phyloP scores from a whole-genome alignment of 192 early-diverging fungal species.

The Linnemannia schmuckeri region DNA sequence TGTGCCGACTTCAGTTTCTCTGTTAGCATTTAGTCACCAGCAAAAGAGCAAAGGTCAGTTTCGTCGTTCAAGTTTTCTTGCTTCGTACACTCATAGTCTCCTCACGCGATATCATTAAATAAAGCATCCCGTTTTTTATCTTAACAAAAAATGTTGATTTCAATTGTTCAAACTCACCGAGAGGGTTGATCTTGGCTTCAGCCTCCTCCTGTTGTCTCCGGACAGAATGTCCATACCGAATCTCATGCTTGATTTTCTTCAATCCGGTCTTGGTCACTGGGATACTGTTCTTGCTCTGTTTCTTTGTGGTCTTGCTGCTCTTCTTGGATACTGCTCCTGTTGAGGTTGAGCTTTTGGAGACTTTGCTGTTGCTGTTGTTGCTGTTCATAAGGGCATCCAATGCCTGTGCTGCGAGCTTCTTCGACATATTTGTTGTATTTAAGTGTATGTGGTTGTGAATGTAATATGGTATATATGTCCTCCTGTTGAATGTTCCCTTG shows the following conservation, averaged over 20 bases:
- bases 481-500: not conserved
- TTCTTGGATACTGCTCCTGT: not conserved
- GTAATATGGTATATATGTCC: not conserved
- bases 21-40: not conserved
- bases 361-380: conserved; percentile 1
- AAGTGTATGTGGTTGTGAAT: not conserved
- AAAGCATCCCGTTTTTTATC: not conserved
- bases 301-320: conserved; percentile 12
- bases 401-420: conserved; percentile 54
- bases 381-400: conserved; percentile 31
- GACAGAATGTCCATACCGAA: conserved; percentile 58
- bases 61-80: not conserved
- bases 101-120: too few species aligned
- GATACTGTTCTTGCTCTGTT: conserved; percentile 19
- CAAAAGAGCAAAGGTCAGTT: not conserved
- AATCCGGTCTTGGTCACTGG: conserved; percentile 60
- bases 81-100: not conserved
- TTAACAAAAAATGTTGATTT: conserved; percentile 2
- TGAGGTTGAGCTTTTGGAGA: not conserved
- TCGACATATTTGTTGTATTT: conserved; percentile 30
- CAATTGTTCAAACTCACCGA: conserved; percentile 35
- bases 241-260: conserved; percentile 61
- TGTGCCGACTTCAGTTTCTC: conserved; percentile 34
- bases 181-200: conserved; percentile 57
- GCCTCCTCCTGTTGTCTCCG: conserved; percentile 45